Evolutionary conservation across 2,329 filamentous ascomycete species (phyloP), one percentile per base, ranked within the genome.

Genomic region (Zasmidium cellare): DNA sequence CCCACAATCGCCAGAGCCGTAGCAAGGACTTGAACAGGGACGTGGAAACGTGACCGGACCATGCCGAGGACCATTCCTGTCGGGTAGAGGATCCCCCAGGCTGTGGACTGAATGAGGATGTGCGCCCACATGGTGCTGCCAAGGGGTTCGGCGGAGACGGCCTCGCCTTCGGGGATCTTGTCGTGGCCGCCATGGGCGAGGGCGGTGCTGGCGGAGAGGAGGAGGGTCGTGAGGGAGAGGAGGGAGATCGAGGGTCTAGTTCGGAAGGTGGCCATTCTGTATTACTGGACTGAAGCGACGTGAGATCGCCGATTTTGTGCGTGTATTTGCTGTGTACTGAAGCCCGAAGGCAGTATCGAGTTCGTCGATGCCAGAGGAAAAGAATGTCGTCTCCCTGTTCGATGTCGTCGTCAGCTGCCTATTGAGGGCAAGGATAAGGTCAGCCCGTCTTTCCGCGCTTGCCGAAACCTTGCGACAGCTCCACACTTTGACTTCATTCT

Each of bases 11-110:
- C 90, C 63, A 97, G 81, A 23, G 85, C 76, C 22, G 90, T 88
- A 63, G 88, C 91, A 54, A 89, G 70, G 24, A 88, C 82, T 75
- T 99, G 94, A 2, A 91, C 79, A 6, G 94, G 93, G 52, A 97
- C 93, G 77, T 99, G 94, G 91, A 91, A 97, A 76, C 90, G 86
- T 60, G 88, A 96, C 61, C 91, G 91, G 64, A 89, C 86, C 58
- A 99, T 92, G 58, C 93, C 93, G 18, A 97, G 80, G 45, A 97
- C 92, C 93, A 99, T 97, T 67, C 94, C 94, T 16, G 91, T 82
- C 11, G 94, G 94, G 70, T 96, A 97, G 58, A 97, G 84, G 66
- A 99, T 82, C 61, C 94, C 94, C 80, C 96, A 97, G 57, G 92
- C 86, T 58, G 94, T 71, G 73, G 87, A 88, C 82, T 96, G 92